A percentile compares a stretch with the other conserved stretches of the same genome.
Evolutionary conservation across 2,329 filamentous ascomycete species (phyloP).

Genomic region (Penicillium sp.): DNA sequence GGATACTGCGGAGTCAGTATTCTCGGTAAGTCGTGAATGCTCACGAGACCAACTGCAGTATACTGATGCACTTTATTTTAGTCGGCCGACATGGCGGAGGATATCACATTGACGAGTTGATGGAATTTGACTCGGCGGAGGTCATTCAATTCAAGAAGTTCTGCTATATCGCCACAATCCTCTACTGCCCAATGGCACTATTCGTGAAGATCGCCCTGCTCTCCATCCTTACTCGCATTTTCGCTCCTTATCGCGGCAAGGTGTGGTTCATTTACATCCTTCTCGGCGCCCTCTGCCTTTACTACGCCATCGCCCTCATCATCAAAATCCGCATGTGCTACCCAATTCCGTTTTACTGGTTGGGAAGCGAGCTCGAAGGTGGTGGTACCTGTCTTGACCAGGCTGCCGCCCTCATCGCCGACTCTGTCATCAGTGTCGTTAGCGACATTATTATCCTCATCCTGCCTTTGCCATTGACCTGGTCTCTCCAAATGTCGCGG

Average conservation of each 20-base stretch:
- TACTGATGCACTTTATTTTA: conserved; percentile 12
- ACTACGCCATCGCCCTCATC: conserved; percentile 42
- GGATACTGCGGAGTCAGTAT: conserved; percentile 39
- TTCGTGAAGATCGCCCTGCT: conserved; percentile 44
- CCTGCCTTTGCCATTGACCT: conserved; percentile 26
- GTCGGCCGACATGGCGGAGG: conserved; percentile 43
- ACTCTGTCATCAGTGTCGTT: conserved; percentile 42
- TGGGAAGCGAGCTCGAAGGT: conserved; percentile 12
- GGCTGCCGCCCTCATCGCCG: conserved; percentile 40
- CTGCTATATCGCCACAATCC: conserved; percentile 42
- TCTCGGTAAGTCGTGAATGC: conserved; percentile 27
- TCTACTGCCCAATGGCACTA: conserved; percentile 48
- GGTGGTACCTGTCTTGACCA: conserved; percentile 42
- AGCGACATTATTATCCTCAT: conserved; percentile 6
- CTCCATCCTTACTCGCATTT: conserved; percentile 44
- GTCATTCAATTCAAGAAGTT: conserved; percentile 34
- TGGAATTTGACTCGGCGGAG: conserved; percentile 10
- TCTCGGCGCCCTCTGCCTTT: conserved; percentile 37
- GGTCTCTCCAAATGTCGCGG: conserved; percentile 43
- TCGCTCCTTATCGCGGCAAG: conserved; percentile 39
- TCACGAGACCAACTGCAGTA: not conserved
- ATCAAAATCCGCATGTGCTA: conserved; percentile 45
- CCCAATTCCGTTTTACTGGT: conserved; percentile 44
- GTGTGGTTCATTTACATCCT: conserved; percentile 41
- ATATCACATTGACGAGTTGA: conserved; percentile 34